These are phyloP conservation scores for Talaromyces islandicus DNA, from an alignment of 2,329 filamentous ascomycete species.

Conservation along the genomic window DNA sequence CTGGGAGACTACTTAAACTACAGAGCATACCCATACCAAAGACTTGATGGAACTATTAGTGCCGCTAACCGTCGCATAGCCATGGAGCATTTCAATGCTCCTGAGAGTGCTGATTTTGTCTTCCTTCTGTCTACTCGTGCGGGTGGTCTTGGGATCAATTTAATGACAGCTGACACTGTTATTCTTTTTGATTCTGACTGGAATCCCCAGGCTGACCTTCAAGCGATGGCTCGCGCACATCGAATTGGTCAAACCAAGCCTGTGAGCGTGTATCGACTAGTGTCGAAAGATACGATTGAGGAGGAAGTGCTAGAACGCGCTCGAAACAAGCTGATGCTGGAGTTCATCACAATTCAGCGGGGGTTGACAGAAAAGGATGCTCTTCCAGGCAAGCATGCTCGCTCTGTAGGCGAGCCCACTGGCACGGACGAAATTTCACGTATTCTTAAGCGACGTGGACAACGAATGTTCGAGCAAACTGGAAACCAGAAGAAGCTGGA, in stretches of 20 bases:
- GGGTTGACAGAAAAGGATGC: constrained; percentile 92
- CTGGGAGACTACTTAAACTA: constrained; percentile 88
- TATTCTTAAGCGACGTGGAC: constrained; percentile 95
- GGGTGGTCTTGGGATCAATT: constrained; percentile 94
- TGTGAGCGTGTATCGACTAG: constrained; percentile 91
- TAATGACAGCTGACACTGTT: constrained; percentile 98
- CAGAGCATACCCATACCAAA: constrained; percentile 90
- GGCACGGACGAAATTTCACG: constrained; percentile 93
- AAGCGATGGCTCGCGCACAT: constrained; percentile 97
- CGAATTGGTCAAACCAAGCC: constrained; percentile 95
- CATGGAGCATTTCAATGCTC: constrained; percentile 98
- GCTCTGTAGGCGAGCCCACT: constrained; percentile 71
- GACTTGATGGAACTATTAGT: constrained; percentile 90
- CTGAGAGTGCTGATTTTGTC: constrained; percentile 90
- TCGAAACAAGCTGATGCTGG: constrained; percentile 92
- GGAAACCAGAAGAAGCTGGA: constrained; percentile 95
- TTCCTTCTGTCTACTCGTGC: constrained; percentile 93
- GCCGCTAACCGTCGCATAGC: constrained; percentile 82
- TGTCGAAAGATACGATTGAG: constrained; percentile 97
- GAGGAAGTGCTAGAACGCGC: constrained; percentile 95
- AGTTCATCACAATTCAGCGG: constrained; percentile 94
- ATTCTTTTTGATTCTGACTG: constrained; percentile 93
- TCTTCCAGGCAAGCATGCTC: constrained; percentile 69
- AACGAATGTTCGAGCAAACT: constrained; percentile 97
- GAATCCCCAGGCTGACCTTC: constrained; percentile 97